Evolutionary conservation across 768 basidiomycete species (phyloP).

Genomic region (Boletus reticuloceps): DNA sequence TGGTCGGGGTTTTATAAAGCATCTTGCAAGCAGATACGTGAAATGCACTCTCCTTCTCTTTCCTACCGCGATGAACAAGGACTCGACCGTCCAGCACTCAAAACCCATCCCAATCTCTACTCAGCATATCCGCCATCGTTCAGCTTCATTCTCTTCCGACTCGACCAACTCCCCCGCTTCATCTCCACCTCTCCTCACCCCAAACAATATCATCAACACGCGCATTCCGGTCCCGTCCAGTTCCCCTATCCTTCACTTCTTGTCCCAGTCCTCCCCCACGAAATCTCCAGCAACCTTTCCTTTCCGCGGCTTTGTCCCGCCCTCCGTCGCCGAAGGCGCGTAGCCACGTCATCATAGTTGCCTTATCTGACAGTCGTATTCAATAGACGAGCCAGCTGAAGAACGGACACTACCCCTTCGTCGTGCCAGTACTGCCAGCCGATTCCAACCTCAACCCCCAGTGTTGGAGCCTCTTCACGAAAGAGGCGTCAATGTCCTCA

Average conservation of each 20-base stretch:
- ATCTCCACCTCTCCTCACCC: constrained; percentile 51
- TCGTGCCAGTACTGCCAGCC: constrained; percentile 56
- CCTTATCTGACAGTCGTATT: background rate
- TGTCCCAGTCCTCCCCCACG: constrained; percentile 58
- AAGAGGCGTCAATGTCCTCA: constrained; percentile 67
- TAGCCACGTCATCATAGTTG: constrained; percentile 3
- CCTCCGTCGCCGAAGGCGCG: constrained; percentile 64
- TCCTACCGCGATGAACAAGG: constrained; percentile 16
- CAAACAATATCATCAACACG: constrained; percentile 40
- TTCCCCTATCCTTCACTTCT: constrained; percentile 72
- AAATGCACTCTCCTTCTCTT: background rate
- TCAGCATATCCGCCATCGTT: constrained; percentile 49
- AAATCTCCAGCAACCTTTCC: constrained; percentile 57
- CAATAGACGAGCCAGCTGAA: constrained; percentile 39
- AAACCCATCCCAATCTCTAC: constrained; percentile 63
- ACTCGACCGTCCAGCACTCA: constrained; percentile 42
- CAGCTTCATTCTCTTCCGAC: constrained; percentile 59
- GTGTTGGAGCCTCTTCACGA: constrained; percentile 51
- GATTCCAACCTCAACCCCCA: constrained; percentile 48
- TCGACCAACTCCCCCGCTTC: constrained; percentile 56
- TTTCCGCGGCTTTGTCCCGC: constrained; percentile 50
- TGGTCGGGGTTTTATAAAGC: constrained; percentile 28
- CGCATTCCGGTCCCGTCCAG: constrained; percentile 52
- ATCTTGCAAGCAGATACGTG: background rate
- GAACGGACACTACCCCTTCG: constrained; percentile 47